Evolutionary conservation across 1,139 yeast species (phyloP).

Genomic region (Protomyces macrosporus): DNA sequence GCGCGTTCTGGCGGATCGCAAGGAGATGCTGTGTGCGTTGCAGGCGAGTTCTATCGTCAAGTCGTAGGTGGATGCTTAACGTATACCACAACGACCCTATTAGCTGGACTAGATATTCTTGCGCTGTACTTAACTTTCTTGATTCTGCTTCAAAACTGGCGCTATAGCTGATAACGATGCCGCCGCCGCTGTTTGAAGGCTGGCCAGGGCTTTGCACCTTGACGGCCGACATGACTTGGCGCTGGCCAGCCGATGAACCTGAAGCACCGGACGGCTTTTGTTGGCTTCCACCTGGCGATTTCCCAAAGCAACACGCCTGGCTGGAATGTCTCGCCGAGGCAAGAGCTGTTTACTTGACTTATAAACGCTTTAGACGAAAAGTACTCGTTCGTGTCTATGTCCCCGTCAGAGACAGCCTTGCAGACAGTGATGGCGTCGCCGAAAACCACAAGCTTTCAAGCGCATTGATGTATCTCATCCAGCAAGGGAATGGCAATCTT

Average conservation of each 20-base stretch:
- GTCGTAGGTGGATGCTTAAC: background rate
- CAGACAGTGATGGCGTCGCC: no score
- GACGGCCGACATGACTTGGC: background rate
- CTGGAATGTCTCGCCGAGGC: conserved; percentile 2
- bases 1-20: conserved; percentile 19
- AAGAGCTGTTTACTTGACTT: conserved; percentile 1
- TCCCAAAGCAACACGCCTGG: conserved; percentile 11
- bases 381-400: conserved; percentile 7
- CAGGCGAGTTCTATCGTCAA: conserved; percentile 25
- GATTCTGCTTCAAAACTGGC: no score
- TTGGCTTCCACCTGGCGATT: conserved; percentile 16
- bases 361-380: background rate
- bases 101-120: no score
- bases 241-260: background rate
- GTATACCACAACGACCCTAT: background rate
- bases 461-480: background rate
- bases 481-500: background rate
- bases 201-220: background rate
- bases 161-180: no score
- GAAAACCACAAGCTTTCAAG: background rate
- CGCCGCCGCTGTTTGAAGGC: background rate
- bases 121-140: no score
- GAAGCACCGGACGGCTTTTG: conserved; percentile 13
- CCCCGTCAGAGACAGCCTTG: background rate
- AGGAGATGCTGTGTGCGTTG: conserved; percentile 26